Evolutionary conservation across 768 basidiomycete genomes (phyloP).

Genomic region (Tephrocybe sp.): DNA sequence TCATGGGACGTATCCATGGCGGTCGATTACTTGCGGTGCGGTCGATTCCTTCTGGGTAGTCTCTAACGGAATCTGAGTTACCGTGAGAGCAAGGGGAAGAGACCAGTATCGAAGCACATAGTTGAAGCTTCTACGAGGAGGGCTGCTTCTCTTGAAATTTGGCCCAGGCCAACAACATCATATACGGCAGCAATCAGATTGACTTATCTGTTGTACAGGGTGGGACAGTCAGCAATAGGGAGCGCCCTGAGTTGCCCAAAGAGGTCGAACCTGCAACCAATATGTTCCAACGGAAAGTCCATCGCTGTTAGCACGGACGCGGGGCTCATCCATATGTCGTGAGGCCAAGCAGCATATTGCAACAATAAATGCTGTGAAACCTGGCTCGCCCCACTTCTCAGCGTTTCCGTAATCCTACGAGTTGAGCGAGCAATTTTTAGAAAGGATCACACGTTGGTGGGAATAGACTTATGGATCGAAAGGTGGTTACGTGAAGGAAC

Average conservation of each 20-base stretch:
- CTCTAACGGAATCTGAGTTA: constrained; percentile 87
- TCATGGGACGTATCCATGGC: constrained; percentile 88
- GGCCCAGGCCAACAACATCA: constrained; percentile 86
- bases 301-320: constrained; percentile 79
- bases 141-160: constrained; percentile 82
- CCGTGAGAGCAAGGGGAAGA: constrained; percentile 43
- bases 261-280: constrained; percentile 91
- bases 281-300: constrained; percentile 86
- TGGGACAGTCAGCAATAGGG: constrained; percentile 84
- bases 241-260: constrained; percentile 85
- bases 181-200: constrained; percentile 91
- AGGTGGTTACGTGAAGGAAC: constrained; percentile 89
- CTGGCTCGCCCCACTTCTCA: constrained; percentile 93
- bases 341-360: constrained; percentile 89
- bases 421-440: constrained; percentile 19
- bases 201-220: constrained; percentile 88
- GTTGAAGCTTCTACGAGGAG: constrained; percentile 86
- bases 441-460: constrained; percentile 4
- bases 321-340: constrained; percentile 88
- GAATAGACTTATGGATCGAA: constrained; percentile 58
- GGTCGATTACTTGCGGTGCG: constrained; percentile 50
- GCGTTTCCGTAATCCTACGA: constrained; percentile 88
- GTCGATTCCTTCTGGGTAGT: constrained; percentile 53
- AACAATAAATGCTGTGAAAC: constrained; percentile 93
- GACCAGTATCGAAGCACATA: constrained; percentile 82